Percentiles rank a stretch among this genome's conserved stretches.
These are phyloP conservation scores for Juncus effusus DNA, from an alignment of 176 grass and related monocot species.

Conservation along the genomic window DNA sequence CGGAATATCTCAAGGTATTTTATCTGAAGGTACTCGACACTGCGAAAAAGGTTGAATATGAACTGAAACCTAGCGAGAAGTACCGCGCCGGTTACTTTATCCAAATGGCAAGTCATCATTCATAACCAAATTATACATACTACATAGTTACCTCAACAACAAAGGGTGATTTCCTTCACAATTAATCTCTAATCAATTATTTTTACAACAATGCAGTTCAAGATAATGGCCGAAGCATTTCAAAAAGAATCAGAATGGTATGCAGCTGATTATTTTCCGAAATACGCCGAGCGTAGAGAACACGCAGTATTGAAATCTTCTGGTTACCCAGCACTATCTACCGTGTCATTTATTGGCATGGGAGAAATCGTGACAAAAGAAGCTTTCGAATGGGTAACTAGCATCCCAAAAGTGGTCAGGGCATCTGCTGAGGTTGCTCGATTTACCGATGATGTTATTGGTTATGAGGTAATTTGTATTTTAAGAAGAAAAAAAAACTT, in stretches of 20 bases:
- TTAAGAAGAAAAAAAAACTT: too few species aligned
- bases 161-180: slow-evolving; percentile 12
- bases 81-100: slow-evolving; percentile 17
- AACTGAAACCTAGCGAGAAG: slow-evolving; percentile 19
- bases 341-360: slow-evolving; percentile 36
- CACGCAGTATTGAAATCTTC: slow-evolving; percentile 9
- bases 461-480: slow-evolving; percentile 24
- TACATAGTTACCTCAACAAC: not conserved
- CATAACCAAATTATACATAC: not conserved
- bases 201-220: slow-evolving; percentile 9
- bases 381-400: slow-evolving; percentile 28
- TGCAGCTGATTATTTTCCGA: slow-evolving; percentile 15
- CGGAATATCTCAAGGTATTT: slow-evolving; percentile 29
- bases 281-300: slow-evolving; percentile 30
- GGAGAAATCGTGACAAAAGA: slow-evolving; percentile 32
- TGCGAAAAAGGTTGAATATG: slow-evolving; percentile 25
- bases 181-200: not conserved
- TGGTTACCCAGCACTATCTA: not conserved
- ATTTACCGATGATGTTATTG: slow-evolving; percentile 37
- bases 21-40: slow-evolving; percentile 13
- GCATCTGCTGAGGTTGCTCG: slow-evolving; percentile 25
- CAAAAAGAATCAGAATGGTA: slow-evolving; percentile 45
- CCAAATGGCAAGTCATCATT: slow-evolving; percentile 14
- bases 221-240: slow-evolving; percentile 26
- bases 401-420: slow-evolving; percentile 14